phyloP scores from a whole-genome alignment of 208 protist genomes.

The Leishmania major region DNA sequence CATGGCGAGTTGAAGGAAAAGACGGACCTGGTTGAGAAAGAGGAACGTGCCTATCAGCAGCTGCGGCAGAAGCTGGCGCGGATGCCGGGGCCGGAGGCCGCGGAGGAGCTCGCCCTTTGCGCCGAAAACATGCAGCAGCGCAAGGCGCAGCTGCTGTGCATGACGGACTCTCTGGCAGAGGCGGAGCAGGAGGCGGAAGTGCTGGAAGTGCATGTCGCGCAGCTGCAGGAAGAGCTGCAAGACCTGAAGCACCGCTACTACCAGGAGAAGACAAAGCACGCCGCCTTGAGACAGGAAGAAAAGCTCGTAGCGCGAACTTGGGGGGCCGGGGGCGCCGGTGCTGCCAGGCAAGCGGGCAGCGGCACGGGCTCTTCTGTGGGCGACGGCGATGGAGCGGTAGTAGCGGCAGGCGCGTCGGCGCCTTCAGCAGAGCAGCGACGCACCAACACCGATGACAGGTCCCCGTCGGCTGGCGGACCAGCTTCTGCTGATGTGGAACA shows the following conservation, averaged over 20 bases:
- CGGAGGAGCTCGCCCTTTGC: constrained; percentile 95
- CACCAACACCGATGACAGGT: too few species aligned
- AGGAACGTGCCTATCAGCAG: constrained; percentile 90
- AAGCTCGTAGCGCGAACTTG: constrained; percentile 48
- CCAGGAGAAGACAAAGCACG: constrained; percentile 90
- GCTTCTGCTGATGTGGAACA: background rate
- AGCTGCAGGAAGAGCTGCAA: constrained; percentile 86
- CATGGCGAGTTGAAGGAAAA: constrained; percentile 94
- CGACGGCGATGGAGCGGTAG: background rate
- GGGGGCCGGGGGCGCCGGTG: constrained; percentile 19
- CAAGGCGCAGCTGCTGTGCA: constrained; percentile 86
- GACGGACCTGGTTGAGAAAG: constrained; percentile 85
- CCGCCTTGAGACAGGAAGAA: constrained; percentile 60
- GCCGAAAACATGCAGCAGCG: constrained; percentile 94
- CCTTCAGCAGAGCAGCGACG: background rate
- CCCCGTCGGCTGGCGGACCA: background rate
- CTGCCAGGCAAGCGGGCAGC: background rate
- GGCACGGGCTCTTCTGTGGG: background rate
- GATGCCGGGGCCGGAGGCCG: constrained; percentile 96
- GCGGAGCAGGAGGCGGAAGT: constrained; percentile 75
- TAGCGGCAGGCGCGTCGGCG: background rate
- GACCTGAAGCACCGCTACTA: constrained; percentile 94
- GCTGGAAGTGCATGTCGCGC: constrained; percentile 90
- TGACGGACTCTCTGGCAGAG: constrained; percentile 58
- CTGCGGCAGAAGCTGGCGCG: constrained; percentile 93